Percentiles rank a stretch among this genome's conserved stretches.
Evolutionary conservation across 352 stramenopile species (phyloP).

Genomic region (Phytopythium cucurbitacearum): DNA sequence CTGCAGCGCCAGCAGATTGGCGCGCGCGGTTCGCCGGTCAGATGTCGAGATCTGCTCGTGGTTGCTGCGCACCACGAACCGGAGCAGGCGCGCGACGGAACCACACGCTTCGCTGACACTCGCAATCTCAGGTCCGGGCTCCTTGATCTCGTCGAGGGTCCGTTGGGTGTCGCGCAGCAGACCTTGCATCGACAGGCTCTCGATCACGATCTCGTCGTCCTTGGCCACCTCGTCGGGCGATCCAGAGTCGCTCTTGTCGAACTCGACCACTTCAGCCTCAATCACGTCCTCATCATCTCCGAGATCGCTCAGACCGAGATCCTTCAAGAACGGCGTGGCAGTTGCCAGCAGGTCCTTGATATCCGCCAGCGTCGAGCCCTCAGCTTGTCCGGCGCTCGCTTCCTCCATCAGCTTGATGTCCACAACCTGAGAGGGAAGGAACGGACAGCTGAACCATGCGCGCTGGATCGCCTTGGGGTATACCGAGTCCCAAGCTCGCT

Average conservation of each 20-base stretch:
- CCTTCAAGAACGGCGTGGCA: slow-evolving; percentile 21
- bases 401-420: slow-evolving; percentile 4
- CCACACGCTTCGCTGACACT: slow-evolving; percentile 29
- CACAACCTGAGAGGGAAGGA: slow-evolving; percentile 23
- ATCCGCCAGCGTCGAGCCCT: slow-evolving; percentile 8
- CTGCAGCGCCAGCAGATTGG: slow-evolving; percentile 47
- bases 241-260: slow-evolving; percentile 33
- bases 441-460: slow-evolving; percentile 34
- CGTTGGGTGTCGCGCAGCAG: slow-evolving; percentile 40
- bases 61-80: slow-evolving; percentile 38
- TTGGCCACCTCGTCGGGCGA: slow-evolving; percentile 29
- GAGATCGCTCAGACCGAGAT: slow-evolving; percentile 29
- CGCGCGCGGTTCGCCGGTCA: slow-evolving; percentile 36
- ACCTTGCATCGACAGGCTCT: slow-evolving; percentile 49
- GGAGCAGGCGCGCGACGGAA: slow-evolving; percentile 35
- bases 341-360: slow-evolving; percentile 17
- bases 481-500: slow-evolving; percentile 38
- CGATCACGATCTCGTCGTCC: slow-evolving; percentile 60
- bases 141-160: slow-evolving; percentile 18
- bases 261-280: slow-evolving; percentile 34
- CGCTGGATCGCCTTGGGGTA: slow-evolving; percentile 27
- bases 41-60: slow-evolving; percentile 15
- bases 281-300: slow-evolving; percentile 13
- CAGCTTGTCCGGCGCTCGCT: slow-evolving; percentile 7
- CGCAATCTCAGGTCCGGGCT: slow-evolving; percentile 17